Conservation (phyloP, 345 rosid genomes). For the Lumnitzera littorea region DNA sequence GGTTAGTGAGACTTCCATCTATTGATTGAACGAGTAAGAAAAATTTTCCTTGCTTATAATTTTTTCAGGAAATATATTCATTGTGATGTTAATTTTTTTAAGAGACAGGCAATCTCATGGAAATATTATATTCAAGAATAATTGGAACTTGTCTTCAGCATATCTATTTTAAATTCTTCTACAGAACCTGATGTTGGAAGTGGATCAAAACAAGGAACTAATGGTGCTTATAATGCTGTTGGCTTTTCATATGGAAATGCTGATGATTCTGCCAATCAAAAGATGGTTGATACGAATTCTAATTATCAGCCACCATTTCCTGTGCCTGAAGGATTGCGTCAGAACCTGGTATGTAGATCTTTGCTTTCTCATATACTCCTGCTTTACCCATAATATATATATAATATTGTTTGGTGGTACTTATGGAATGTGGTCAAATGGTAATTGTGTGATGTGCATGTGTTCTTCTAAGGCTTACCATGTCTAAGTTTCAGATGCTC, state of each 20-base stretch:
- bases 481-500: conserved; percentile 99
- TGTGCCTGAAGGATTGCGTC: conserved; percentile 64
- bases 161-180: conserved; percentile 13
- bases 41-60: conserved; percentile 18
- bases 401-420: conserved; percentile 31
- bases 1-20: conserved; percentile 43
- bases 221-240: conserved; percentile 47
- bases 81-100: too few relatives aligned
- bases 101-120: too few relatives aligned
- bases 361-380: conserved; percentile 10
- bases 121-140: neutral
- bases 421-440: conserved; percentile 43
- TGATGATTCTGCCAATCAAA: conserved; percentile 30
- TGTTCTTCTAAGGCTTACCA: conserved; percentile 94
- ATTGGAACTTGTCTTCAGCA: neutral
- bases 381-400: conserved; percentile 13
- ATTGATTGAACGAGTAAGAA: conserved; percentile 56
- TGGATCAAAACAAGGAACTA: conserved; percentile 25
- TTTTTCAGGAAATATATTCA: neutral
- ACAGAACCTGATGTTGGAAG: conserved; percentile 36
- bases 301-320: conserved; percentile 67
- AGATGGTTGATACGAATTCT: conserved; percentile 37
- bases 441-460: conserved; percentile 66
- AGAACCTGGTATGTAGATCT: conserved; percentile 58
- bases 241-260: conserved; percentile 67